A percentile compares a stretch with the other conserved stretches of the same genome.
These are phyloP conservation scores for Candida jianshihensis DNA, from an alignment of 805 yeast genomes.

Conservation along the genomic window DNA sequence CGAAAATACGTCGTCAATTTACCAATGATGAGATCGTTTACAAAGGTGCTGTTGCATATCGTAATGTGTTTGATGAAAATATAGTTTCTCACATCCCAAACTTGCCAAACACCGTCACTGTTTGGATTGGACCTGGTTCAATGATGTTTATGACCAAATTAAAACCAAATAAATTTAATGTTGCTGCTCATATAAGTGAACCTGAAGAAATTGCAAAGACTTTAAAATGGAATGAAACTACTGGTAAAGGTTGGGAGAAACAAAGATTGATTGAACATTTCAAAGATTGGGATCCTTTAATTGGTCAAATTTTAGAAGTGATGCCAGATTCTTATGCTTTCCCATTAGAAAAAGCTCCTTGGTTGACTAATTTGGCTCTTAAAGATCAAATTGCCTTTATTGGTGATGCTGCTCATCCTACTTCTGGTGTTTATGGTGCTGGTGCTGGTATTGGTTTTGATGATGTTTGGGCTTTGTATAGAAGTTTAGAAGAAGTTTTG, in stretches of 20 bases:
- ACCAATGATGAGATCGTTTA: slow-evolving; percentile 8
- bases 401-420: slow-evolving; percentile 14
- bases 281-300: slow-evolving; percentile 14
- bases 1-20: slow-evolving; percentile 12
- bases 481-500: slow-evolving; percentile 3
- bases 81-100: slow-evolving; percentile 5
- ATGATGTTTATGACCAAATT: slow-evolving; percentile 10
- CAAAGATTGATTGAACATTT: slow-evolving; percentile 8
- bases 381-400: slow-evolving; percentile 8
- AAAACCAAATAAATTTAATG: slow-evolving; percentile 9
- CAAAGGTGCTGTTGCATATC: slow-evolving; percentile 12
- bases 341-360: slow-evolving; percentile 12
- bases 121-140: slow-evolving; percentile 8
- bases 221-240: slow-evolving; percentile 9
- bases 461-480: slow-evolving; percentile 11
- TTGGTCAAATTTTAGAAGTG: slow-evolving; percentile 5
- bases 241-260: slow-evolving; percentile 8
- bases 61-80: slow-evolving; percentile 10
- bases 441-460: slow-evolving; percentile 13
- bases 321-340: slow-evolving; percentile 13
- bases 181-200: slow-evolving; percentile 11
- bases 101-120: slow-evolving; percentile 9
- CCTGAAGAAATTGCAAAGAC: slow-evolving; percentile 5
- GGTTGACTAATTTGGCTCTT: slow-evolving; percentile 6
- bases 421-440: slow-evolving; percentile 14